Evolutionary conservation across 768 basidiomycete species (phyloP), one percentile per base, ranked within the genome.

Genomic region (Leccinellum luteum): DNA sequence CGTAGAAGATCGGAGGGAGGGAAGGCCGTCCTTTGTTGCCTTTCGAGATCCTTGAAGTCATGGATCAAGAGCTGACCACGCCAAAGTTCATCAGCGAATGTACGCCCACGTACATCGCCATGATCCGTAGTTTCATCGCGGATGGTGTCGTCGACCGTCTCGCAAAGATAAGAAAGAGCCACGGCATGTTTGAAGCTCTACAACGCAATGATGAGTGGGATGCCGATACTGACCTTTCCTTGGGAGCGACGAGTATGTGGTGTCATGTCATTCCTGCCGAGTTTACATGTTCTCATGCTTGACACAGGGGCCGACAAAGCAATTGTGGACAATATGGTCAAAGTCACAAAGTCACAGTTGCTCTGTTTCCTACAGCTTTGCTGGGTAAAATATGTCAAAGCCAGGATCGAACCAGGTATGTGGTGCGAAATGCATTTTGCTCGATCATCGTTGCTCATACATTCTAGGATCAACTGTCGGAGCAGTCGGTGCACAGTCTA

Each of bases 401-500:
- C 97, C 8, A 91, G 94, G 66, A 96, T 98, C 62, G 97, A 98
- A 74, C 97, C 97, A 56, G 92, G 92, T 89, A 52, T 41, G 68
- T 51, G 17, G 12, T 52, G 21, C 56, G 54, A 17, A 52, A 45
- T 21, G 13, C 6, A 6, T 15, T 44, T n/a, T 6, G 0, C 7
- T 27, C 2, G 10, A 41, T 32, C 25, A n/a, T 10, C 2, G 14
- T 4, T 4, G 3, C 32, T 55, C 34, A 55, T 13, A 4, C 3
- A 15, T 3, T 47, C 30, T 51, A 92, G 94, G 95, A 10, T 98
- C 96, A 0, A 98, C 97, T 19, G 97, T 99, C 19, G 97, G 97
- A 28, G 97, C 97, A 30, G 94, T 99, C 43, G 97, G 96, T 4
- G 97, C 97, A 6, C 97, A 99, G 69, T 98, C 97, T 1, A 98